Evolutionary conservation across 1,284 basidiomycete genomes (phyloP), one percentile per base, ranked within the genome.

Genomic region (Ganoderma multipileum): DNA sequence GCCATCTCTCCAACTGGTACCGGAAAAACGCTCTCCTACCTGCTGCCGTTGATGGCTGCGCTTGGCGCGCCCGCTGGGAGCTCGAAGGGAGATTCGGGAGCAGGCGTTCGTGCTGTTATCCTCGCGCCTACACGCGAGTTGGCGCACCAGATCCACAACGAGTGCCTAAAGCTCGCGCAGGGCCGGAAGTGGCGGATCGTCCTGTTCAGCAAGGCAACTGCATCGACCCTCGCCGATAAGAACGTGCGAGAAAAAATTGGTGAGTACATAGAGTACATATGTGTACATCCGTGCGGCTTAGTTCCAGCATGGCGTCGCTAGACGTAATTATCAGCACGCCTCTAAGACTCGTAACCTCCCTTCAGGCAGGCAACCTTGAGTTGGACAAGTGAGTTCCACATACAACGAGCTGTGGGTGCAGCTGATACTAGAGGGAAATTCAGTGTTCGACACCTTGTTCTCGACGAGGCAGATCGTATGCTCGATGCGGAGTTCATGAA

Each of bases 61-160:
- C 84, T 97, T 0, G 82, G 81, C n/a, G 80, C 86, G 23, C 95
- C 95, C 1, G 81, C 85, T 6, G 82, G 88, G 26, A 84, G 83
- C 70, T 78, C 81, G 28, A 85, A 86, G 65, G 76, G 76, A n/a
- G 82, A 85, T 50, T 72, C 78, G 23, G 87, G 87, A 1, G 76
- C 76, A 30, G 95, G 95, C 30, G 89, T 92, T 16, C 86, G 96
- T 68, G 91, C 94, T 0, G 76, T 99, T 20, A 84, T 99, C 63
- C 80, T 99, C 65, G 94, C 95, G 1, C 98, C 98, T 1, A 99
- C 98, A 0, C 90, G 96, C 72, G 98, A 99, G 82, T 82, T 99
- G n/a, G 96, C 97, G 0, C 92, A 96, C 73, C 98, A 99, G 78
- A 99, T 99, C 68, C 87, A 95, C 71, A 96, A 95, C 68, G 98